Conservation (phyloP, 441 rosid species). For the Erodium texanum region DNA sequence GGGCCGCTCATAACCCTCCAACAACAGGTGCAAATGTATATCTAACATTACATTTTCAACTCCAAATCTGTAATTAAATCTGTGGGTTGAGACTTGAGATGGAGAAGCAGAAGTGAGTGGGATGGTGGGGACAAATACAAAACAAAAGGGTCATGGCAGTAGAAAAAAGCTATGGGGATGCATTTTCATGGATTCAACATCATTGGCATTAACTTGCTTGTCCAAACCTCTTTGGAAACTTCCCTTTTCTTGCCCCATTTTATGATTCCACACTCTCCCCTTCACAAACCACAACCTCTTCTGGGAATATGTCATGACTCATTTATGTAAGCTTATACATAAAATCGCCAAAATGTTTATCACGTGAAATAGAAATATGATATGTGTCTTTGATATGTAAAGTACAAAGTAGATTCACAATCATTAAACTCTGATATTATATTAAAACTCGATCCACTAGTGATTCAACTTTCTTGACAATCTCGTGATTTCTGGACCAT, state of each 20-base stretch:
- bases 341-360: too few relatives aligned
- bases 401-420: too few relatives aligned
- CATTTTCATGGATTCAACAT: conserved; percentile 31
- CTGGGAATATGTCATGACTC: not conserved
- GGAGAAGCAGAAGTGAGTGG: not conserved
- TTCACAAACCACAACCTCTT: not conserved
- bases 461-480: too few relatives aligned
- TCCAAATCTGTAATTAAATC: not conserved
- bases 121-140: conserved; percentile 23
- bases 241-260: conserved; percentile 24
- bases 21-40: not conserved
- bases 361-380: too few relatives aligned
- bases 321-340: too few relatives aligned
- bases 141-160: not conserved
- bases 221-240: conserved; percentile 67
- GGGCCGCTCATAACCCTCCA: too few relatives aligned
- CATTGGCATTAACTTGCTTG: conserved; percentile 86
- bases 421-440: too few relatives aligned
- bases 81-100: not conserved
- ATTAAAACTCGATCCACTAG: too few relatives aligned
- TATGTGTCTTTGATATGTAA: too few relatives aligned
- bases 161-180: conserved; percentile 2
- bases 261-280: conserved; percentile 29
- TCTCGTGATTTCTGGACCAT: not conserved
- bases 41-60: too few relatives aligned